Evolutionary conservation across 345 rosid species (phyloP).

Genomic region (Eucalyptus tenuipes): DNA sequence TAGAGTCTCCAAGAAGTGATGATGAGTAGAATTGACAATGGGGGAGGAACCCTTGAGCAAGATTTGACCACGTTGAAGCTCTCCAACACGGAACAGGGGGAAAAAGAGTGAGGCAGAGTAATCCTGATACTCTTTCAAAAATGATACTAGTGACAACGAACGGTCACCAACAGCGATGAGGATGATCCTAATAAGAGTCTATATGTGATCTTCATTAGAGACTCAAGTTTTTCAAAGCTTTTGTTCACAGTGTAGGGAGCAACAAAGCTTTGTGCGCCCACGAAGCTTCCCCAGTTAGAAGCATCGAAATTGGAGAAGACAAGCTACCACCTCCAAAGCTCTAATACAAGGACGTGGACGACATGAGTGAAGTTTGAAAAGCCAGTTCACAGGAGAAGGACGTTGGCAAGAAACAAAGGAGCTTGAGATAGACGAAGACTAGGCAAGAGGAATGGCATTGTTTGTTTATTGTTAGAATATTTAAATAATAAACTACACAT

Average conservation of each 20-base stretch:
- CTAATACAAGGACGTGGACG: background rate
- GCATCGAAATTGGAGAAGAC: background rate
- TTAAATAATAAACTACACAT: no score
- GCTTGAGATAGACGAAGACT: background rate
- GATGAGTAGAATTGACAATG: background rate
- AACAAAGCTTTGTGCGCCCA: background rate
- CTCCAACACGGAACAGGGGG: background rate
- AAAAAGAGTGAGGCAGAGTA: background rate
- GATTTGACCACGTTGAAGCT: background rate
- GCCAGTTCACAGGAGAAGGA: background rate
- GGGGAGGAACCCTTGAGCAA: background rate
- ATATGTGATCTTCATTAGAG: background rate
- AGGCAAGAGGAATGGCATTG: background rate
- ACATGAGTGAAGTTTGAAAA: background rate
- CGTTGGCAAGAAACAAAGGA: background rate
- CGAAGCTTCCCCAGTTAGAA: background rate
- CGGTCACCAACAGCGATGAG: background rate
- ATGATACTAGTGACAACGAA: background rate
- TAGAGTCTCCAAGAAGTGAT: background rate
- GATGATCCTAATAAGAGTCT: background rate
- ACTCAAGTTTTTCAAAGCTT: background rate
- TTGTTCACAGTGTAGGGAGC: background rate
- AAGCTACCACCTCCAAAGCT: background rate
- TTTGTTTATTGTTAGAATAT: no score
- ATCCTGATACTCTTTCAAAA: background rate